Conservation (phyloP, 208 protist species). For the Trypanosomatidae sp. region DNA sequence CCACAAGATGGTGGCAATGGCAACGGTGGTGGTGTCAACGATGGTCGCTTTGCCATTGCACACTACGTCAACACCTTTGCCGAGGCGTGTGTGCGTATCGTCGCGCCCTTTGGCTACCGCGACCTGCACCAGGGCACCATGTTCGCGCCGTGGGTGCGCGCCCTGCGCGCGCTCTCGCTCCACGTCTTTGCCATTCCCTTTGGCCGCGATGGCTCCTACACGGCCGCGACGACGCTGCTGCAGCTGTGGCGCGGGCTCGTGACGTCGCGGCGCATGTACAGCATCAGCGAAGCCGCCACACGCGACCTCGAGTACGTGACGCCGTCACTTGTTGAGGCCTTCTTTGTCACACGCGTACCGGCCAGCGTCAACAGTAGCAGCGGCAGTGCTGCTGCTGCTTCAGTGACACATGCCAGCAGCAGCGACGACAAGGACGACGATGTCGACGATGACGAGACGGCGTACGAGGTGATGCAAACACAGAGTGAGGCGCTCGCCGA, state of each 20-base stretch:
- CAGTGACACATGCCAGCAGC: not conserved
- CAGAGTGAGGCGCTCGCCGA: constrained; percentile 36
- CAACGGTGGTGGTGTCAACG: constrained; percentile 4
- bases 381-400: constrained; percentile 1
- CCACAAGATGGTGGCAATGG: constrained; percentile 8
- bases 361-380: not conserved
- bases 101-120: constrained; percentile 62
- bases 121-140: constrained; percentile 29
- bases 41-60: constrained; percentile 45
- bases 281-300: constrained; percentile 12
- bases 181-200: constrained; percentile 56
- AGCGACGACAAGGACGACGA: constrained; percentile 9
- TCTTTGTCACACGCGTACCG: constrained; percentile 38
- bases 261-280: constrained; percentile 48
- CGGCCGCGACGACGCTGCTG: constrained; percentile 42
- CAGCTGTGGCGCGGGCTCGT: constrained; percentile 54
- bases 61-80: constrained; percentile 44
- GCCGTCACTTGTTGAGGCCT: constrained; percentile 19
- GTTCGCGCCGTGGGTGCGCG: constrained; percentile 32
- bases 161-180: constrained; percentile 24
- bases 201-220: constrained; percentile 52
- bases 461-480: constrained; percentile 28
- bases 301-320: constrained; percentile 39
- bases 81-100: constrained; percentile 33
- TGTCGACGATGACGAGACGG: constrained; percentile 26